Evolutionary conservation across 2,329 filamentous ascomycete species (phyloP).

Genomic region (Fusarium oxysporum): DNA sequence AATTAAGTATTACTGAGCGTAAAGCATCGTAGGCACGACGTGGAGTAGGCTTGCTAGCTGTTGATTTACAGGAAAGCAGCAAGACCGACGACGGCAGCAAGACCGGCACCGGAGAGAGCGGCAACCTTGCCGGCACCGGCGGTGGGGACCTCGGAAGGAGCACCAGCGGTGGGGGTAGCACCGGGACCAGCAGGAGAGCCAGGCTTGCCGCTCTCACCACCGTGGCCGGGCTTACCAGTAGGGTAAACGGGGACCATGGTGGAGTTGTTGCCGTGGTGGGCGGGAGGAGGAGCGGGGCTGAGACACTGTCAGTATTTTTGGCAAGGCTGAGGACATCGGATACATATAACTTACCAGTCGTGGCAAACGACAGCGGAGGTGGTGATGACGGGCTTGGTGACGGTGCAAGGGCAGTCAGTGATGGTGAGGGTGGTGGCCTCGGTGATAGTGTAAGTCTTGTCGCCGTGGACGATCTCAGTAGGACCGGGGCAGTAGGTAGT

Average conservation of each 20-base stretch:
- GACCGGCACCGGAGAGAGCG: conserved; percentile 67
- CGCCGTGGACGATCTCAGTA: conserved; percentile 72
- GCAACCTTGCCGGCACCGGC: conserved; percentile 68
- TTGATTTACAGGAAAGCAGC: conserved; percentile 70
- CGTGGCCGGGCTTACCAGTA: conserved; percentile 30
- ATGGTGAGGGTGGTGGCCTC: conserved; percentile 77
- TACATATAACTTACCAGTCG: conserved; percentile 59
- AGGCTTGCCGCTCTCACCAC: conserved; percentile 15
- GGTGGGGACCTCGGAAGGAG: conserved; percentile 57
- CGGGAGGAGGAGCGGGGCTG: conserved; percentile 46
- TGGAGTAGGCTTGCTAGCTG: conserved; percentile 51
- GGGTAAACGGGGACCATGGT: conserved; percentile 41
- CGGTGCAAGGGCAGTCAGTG: conserved; percentile 78
- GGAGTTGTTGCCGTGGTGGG: conserved; percentile 51
- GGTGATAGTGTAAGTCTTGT: conserved; percentile 76
- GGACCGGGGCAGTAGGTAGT: conserved; percentile 79
- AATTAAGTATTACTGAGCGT: conserved; percentile 56
- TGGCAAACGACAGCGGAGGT: conserved; percentile 64
- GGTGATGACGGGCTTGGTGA: conserved; percentile 68
- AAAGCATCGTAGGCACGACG: conserved; percentile 55
- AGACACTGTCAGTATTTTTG: conserved; percentile 30
- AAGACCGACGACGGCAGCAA: conserved; percentile 70
- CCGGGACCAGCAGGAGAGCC: conserved; percentile 24
- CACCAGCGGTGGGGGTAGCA: conserved; percentile 47
- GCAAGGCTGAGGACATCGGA: conserved; percentile 9